Evolutionary conservation across 441 rosid genomes (phyloP).

Genomic region (Brassica balearica): DNA sequence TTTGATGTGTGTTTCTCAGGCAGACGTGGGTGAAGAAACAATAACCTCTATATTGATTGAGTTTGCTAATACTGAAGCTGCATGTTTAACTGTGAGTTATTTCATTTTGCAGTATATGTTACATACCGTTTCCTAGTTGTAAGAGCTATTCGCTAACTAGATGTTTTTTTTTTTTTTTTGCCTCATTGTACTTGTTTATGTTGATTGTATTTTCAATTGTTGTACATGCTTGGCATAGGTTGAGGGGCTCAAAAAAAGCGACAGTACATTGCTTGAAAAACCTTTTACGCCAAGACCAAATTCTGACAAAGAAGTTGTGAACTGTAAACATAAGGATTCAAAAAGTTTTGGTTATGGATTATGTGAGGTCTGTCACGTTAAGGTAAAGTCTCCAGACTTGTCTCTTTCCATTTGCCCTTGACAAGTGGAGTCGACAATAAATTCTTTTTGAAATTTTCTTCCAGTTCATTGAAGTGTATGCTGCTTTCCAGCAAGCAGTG

Average conservation of each 20-base stretch:
- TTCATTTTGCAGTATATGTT: not conserved
- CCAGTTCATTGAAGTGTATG: constrained; percentile 63
- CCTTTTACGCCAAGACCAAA: constrained; percentile 42
- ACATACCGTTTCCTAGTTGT: not conserved
- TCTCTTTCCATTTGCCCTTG: constrained; percentile 26
- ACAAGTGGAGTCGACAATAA: constrained; percentile 14
- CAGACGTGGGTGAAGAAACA: constrained; percentile 80
- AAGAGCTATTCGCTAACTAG: too few species aligned
- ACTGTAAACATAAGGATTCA: constrained; percentile 69
- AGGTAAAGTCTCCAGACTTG: constrained; percentile 48
- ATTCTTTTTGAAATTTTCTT: constrained; percentile 4
- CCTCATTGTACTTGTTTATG: not conserved
- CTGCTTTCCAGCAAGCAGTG: constrained; percentile 36
- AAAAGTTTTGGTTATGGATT: constrained; percentile 66
- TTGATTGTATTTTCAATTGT: not conserved
- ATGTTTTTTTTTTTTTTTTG: too few species aligned
- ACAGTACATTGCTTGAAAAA: constrained; percentile 29
- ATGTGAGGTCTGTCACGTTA: constrained; percentile 65
- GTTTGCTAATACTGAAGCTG: constrained; percentile 83
- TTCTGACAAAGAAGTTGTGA: constrained; percentile 51
- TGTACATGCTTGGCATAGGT: not conserved
- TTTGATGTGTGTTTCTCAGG: constrained; percentile 48
- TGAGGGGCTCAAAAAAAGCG: too few species aligned
- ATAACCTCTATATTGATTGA: constrained; percentile 78
- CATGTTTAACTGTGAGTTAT: constrained; percentile 60